Base-by-base conservation (phyloP, 202 grass and related monocot genomes). In the Setaria viridis region DNA sequence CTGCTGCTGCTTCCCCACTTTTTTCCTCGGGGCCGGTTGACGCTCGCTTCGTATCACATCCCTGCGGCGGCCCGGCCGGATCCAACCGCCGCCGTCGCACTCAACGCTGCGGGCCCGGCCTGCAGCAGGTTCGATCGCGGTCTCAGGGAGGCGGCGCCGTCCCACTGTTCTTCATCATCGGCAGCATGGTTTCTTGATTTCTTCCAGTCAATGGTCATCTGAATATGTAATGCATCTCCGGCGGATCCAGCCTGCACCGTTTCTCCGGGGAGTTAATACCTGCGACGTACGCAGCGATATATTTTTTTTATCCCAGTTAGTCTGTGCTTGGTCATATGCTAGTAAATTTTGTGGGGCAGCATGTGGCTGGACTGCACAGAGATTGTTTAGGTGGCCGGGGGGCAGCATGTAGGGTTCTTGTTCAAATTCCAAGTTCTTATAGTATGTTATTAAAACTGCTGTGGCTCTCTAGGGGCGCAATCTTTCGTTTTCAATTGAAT, bases 221-320 rank as follows among this genome's bases (percentile, higher is more conserved):
- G 71, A 74, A 70, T 16, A 15, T 2, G 8, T 1, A 37, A 48
- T 71, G 21, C 11, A 29, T 12, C 21, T 12, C 21, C 0, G 60
- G 11, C 29, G 25, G 10, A 12, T 29, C 25, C 11, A 14, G 25
- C 67, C 11, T 46, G 42, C 42, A 46, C 68, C 43, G n/a, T 50
- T 74, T 74, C 71, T 54, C 15, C 33, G 63, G 63, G 14, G 33
- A 66, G 33, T 66, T 66, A 66, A 66, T 66, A 66, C 33, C 63
- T 17, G 21, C 15, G 0, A 66, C 63, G 63, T 39, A 66, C 63
- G 47, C 48, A 35, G 9, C 21, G 58, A n/a, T 55, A 56, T 56
- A 20, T 58, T 21, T n/a, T 57, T 55, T 55, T 55, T 55, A 3
- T 2, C 2, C 7, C 20, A 58, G 21, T 21, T 21, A n/a, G 55